Conservation (phyloP, 2,329 filamentous ascomycete species). For the Beauveria asiatica region DNA sequence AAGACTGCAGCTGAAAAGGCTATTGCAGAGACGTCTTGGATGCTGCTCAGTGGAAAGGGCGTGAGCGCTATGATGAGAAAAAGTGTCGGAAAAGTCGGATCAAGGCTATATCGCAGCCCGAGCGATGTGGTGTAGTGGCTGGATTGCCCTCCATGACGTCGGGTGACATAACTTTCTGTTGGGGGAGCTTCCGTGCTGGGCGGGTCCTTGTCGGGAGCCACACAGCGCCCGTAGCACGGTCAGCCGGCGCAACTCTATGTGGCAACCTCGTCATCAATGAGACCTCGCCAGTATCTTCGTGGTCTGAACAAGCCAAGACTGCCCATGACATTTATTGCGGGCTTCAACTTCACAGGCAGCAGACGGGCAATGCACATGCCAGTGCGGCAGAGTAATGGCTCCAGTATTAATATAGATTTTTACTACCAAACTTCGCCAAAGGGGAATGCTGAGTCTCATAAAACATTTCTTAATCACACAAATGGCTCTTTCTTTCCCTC, state of each 20-base stretch:
- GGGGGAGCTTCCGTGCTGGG: background rate
- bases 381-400: background rate
- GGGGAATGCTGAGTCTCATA: constrained; percentile 26
- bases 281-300: background rate
- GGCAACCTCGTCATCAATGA: background rate
- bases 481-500: constrained; percentile 10
- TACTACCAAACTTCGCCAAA: constrained; percentile 27
- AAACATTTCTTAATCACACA: constrained; percentile 20
- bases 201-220: constrained; percentile 4
- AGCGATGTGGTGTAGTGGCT: background rate
- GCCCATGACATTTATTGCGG: background rate
- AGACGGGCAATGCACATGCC: too few relatives aligned
- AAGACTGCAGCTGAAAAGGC: background rate
- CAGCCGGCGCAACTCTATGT: constrained; percentile 1
- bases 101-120: background rate
- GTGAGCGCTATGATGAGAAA: background rate
- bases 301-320: background rate
- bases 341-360: background rate
- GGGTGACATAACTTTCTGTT: constrained; percentile 10
- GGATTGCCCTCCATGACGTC: constrained; percentile 10
- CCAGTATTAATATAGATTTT: constrained; percentile 14
- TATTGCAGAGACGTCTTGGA: background rate
- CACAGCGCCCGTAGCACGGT: background rate
- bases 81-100: background rate
- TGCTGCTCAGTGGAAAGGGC: background rate